A percentile compares a stretch with the other conserved stretches of the same genome.
These are phyloP conservation scores for Marchantia paleacea DNA, from an alignment of 225 moss, liverwort and hornwort species.

Conservation along the genomic window DNA sequence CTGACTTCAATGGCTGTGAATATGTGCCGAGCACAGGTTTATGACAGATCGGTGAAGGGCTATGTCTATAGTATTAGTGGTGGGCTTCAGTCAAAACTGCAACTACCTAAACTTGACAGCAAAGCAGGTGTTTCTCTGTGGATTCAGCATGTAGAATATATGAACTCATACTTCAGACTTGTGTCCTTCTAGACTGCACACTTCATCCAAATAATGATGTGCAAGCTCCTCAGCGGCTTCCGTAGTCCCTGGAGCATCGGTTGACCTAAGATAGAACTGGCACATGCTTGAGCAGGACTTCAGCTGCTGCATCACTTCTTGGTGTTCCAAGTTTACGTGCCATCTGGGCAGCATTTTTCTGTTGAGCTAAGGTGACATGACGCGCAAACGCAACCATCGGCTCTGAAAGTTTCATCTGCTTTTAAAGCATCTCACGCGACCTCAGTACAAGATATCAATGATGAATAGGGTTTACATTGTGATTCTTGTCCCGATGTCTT, in stretches of 20 bases:
- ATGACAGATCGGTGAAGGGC: slow-evolving; percentile 76
- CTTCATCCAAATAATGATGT: no score
- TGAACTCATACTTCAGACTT: neutral
- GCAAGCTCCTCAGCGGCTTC: neutral
- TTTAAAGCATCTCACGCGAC: neutral
- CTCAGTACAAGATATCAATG: neutral
- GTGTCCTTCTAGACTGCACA: neutral
- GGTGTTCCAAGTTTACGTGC: slow-evolving; percentile 76
- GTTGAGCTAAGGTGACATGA: slow-evolving; percentile 70
- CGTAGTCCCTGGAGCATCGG: neutral
- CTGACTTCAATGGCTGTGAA: neutral
- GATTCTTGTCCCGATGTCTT: neutral
- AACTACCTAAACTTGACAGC: slow-evolving; percentile 75
- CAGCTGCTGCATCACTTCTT: slow-evolving; percentile 69
- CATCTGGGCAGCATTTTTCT: slow-evolving; percentile 55
- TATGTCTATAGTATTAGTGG: slow-evolving; percentile 61
- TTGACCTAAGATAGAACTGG: neutral
- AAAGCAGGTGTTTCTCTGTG: slow-evolving; percentile 52
- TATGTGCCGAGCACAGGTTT: slow-evolving; percentile 40
- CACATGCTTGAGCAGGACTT: slow-evolving; percentile 45
- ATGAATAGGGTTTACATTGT: neutral
- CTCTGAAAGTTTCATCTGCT: neutral
- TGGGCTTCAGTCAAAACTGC: slow-evolving; percentile 66
- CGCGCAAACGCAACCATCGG: neutral
- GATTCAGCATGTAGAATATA: neutral